These are phyloP conservation scores for Mucor indicus DNA, from an alignment of 371 early-diverging fungal genomes.

Conservation along the genomic window DNA sequence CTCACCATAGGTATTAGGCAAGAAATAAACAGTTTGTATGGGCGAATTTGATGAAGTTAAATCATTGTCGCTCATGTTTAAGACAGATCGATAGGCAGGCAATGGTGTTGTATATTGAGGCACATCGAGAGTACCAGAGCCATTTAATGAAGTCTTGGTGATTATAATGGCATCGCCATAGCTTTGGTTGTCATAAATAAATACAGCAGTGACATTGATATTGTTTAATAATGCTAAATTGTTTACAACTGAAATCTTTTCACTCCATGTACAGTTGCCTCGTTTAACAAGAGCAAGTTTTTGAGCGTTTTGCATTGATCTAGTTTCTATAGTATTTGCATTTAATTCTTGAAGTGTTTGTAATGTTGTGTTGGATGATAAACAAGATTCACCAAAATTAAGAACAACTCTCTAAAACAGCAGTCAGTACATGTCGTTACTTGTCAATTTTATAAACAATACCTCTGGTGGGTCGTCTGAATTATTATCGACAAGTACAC, in stretches of 20 bases:
- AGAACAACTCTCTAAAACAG: conserved; percentile 19
- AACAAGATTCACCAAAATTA: conserved; percentile 22
- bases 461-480: conserved; percentile 9
- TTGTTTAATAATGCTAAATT: conserved; percentile 4
- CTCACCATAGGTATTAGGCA: conserved; percentile 20
- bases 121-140: conserved; percentile 5
- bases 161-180: conserved; percentile 2
- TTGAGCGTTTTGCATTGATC: conserved; percentile 7
- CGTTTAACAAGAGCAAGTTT: conserved; percentile 25
- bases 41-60: conserved; percentile 1
- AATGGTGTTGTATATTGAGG: conserved; percentile 6
- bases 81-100: conserved; percentile 10
- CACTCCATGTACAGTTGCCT: conserved; percentile 29
- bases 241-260: conserved; percentile 17
- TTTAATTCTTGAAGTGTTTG: conserved; percentile 10
- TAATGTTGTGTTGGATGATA: conserved; percentile 15
- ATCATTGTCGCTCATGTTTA: conserved; percentile 29
- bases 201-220: conserved; percentile 13
- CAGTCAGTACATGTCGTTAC: no score
- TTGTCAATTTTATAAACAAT: no score
- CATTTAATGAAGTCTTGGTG: not conserved
- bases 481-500: conserved; percentile 3
- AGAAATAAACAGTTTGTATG: conserved; percentile 17
- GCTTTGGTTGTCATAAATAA: conserved; percentile 29
- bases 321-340: conserved; percentile 1